These are phyloP conservation scores for Phalaenopsis hybrid DNA, from an alignment of 116 monocot genomes.

Conservation along the genomic window DNA sequence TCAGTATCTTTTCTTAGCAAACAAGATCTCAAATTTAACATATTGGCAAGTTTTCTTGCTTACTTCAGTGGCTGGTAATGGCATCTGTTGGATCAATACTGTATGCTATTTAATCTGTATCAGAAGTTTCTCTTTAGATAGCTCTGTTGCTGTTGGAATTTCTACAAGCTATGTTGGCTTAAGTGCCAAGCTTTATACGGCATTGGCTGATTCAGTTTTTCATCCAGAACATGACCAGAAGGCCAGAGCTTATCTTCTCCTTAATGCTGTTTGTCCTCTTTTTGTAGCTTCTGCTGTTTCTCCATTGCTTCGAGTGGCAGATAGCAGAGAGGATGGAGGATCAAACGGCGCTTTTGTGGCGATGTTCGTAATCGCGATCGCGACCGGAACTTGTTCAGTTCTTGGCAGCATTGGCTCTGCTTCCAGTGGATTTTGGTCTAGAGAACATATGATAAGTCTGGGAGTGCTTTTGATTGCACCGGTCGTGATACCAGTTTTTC, in stretches of 20 bases:
- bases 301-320: slow-evolving; percentile 25
- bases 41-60: slow-evolving; percentile 49
- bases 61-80: slow-evolving; percentile 50
- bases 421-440: slow-evolving; percentile 21
- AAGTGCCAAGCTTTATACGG: slow-evolving; percentile 62
- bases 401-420: slow-evolving; percentile 33
- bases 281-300: slow-evolving; percentile 26
- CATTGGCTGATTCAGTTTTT: slow-evolving; percentile 29
- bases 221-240: not conserved
- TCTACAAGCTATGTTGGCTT: slow-evolving; percentile 59
- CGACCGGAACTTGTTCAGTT: slow-evolving; percentile 42
- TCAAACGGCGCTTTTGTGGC: slow-evolving; percentile 17
- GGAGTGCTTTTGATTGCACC: slow-evolving; percentile 30
- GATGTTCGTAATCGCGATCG: slow-evolving; percentile 40
- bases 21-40: slow-evolving; percentile 19
- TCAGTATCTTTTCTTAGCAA: slow-evolving; percentile 50
- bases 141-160: slow-evolving; percentile 36
- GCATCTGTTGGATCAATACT: slow-evolving; percentile 81
- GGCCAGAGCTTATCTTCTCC: slow-evolving; percentile 50
- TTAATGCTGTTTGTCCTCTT: slow-evolving; percentile 51
- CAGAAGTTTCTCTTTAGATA: slow-evolving; percentile 35
- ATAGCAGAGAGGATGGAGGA: not conserved
- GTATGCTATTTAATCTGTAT: slow-evolving; percentile 54
- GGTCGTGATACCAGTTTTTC: slow-evolving; percentile 9
- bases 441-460: slow-evolving; percentile 28